Percentiles rank a stretch among this genome's conserved stretches.
phyloP scores from a whole-genome alignment of 1,284 basidiomycete genomes.

The Apiotrichum gracile region DNA sequence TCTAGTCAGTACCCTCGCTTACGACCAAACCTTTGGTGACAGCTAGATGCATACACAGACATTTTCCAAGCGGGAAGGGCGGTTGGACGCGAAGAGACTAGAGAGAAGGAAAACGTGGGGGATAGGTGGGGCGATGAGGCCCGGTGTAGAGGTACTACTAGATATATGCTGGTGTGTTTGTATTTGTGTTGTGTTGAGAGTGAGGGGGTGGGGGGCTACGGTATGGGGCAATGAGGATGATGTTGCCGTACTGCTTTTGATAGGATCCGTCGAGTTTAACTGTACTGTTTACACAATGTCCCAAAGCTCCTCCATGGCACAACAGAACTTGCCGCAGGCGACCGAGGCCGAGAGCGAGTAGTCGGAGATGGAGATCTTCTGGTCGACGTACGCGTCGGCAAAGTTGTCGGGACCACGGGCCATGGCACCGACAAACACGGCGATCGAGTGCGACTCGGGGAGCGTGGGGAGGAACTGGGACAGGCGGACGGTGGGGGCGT shows the following conservation, averaged over 20 bases:
- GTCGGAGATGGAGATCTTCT: conserved; percentile 95
- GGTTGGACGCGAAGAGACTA: conserved; percentile 2
- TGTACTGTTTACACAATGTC: conserved; percentile 55
- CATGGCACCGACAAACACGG: conserved; percentile 97
- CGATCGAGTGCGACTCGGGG: conserved; percentile 81
- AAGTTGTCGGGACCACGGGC: conserved; percentile 93
- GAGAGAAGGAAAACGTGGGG: neutral
- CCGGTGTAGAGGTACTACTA: neutral
- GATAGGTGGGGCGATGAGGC: neutral
- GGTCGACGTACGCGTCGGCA: conserved; percentile 87
- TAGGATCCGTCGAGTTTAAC: too few relatives aligned
- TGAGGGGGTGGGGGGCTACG: too few relatives aligned
- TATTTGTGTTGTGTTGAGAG: neutral
- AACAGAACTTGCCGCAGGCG: conserved; percentile 82
- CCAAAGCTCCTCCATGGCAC: conserved; percentile 61
- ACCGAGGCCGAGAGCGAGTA: conserved; percentile 92
- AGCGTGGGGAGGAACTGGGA: conserved; percentile 74
- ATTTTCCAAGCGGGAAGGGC: neutral
- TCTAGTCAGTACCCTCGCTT: too few relatives aligned
- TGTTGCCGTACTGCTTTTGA: too few relatives aligned
- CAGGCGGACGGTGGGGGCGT: conserved; percentile 76
- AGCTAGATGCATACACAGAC: conserved; percentile 22
- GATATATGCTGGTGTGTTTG: neutral
- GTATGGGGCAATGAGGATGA: too few relatives aligned
- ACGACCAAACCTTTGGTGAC: conserved; percentile 1